A percentile compares a stretch with the other conserved stretches of the same genome.
Evolutionary conservation across 2,329 filamentous ascomycete species (phyloP).

Genomic region (Cyphellophora attinorum): DNA sequence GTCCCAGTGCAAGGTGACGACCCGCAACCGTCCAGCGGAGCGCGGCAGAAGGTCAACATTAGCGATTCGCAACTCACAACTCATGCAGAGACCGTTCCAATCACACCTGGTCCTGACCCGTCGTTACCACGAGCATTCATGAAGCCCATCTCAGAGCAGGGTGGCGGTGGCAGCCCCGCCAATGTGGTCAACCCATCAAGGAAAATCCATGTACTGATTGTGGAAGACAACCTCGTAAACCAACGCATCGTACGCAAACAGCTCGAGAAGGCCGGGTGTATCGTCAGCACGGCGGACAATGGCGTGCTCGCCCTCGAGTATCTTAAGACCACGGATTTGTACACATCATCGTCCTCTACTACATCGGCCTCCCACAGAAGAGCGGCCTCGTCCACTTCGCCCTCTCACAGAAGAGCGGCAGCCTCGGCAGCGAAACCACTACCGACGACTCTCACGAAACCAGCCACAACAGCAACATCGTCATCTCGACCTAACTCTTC

Average conservation of each 20-base stretch:
- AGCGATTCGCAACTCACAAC: neutral
- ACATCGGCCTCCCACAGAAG: too few relatives aligned
- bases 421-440: too few relatives aligned
- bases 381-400: too few relatives aligned
- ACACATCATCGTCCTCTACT: neutral
- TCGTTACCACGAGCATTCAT: too few relatives aligned
- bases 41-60: neutral
- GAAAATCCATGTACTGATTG: constrained; percentile 24
- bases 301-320: constrained; percentile 33
- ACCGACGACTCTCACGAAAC: neutral
- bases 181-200: constrained; percentile 6
- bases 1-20: too few relatives aligned
- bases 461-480: too few relatives aligned
- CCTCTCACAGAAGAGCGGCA: too few relatives aligned
- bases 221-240: constrained; percentile 36
- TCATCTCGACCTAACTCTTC: constrained; percentile 1
- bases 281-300: constrained; percentile 25
- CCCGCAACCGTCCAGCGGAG: too few relatives aligned
- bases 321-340: constrained; percentile 18
- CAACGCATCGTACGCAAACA: constrained; percentile 27
- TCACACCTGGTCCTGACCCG: too few relatives aligned
- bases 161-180: too few relatives aligned
- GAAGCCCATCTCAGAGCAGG: too few relatives aligned
- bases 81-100: too few relatives aligned
- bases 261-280: constrained; percentile 24